phyloP scores from a whole-genome alignment of 2,329 filamentous ascomycete genomes.

The Neoarthrinium moseri region DNA sequence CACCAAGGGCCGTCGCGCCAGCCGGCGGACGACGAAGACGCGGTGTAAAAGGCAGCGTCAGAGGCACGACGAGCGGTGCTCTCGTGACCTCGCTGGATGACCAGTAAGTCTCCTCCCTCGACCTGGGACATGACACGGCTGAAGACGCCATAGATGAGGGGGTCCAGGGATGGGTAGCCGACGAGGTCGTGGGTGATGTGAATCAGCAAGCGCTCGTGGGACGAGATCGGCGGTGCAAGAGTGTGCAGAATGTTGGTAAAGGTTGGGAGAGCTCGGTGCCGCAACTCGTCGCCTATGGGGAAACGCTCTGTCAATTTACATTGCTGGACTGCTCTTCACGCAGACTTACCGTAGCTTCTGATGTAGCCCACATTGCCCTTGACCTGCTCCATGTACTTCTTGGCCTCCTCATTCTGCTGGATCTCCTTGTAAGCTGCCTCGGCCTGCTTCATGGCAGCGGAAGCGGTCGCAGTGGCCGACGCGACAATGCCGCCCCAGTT shows the following conservation, averaged over 20 bases:
- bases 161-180: constrained; percentile 91
- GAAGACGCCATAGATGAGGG: constrained; percentile 88
- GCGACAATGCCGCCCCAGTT: constrained; percentile 90
- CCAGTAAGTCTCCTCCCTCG: constrained; percentile 90
- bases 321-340: too few relatives aligned
- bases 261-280: constrained; percentile 83
- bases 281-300: constrained; percentile 75
- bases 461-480: constrained; percentile 62
- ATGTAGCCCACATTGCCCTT: constrained; percentile 83
- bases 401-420: constrained; percentile 93
- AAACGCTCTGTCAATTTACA: too few relatives aligned
- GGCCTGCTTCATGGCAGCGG: constrained; percentile 84
- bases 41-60: constrained; percentile 51
- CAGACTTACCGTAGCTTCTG: constrained; percentile 68
- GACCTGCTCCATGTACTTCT: constrained; percentile 93
- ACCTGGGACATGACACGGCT: constrained; percentile 98
- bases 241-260: constrained; percentile 95
- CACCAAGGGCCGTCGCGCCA: constrained; percentile 98
- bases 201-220: constrained; percentile 94
- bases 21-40: constrained; percentile 56
- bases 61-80: constrained; percentile 67
- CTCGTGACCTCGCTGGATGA: constrained; percentile 91
- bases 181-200: constrained; percentile 96
- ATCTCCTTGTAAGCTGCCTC: constrained; percentile 93
- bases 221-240: constrained; percentile 91